Percentiles rank a stretch among this genome's conserved stretches.
Conservation (phyloP, 2,329 filamentous ascomycete genomes). For the Cercospora brassicicola region DNA sequence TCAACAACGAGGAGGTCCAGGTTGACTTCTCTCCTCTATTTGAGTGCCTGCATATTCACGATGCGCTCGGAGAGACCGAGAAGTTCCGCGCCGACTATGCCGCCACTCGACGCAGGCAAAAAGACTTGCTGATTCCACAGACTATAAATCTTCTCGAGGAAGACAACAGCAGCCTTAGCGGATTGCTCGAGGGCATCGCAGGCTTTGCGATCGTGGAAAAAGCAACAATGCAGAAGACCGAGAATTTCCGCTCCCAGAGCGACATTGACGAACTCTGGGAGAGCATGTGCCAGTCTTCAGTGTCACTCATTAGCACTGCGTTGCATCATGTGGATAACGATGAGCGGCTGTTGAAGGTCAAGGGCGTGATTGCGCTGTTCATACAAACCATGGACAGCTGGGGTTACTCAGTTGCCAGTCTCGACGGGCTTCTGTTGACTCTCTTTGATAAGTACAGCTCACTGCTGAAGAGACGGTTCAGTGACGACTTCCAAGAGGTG, state of each 20-base stretch:
- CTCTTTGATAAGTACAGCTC: slow-evolving; percentile 94
- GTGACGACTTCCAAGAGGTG: slow-evolving; percentile 91
- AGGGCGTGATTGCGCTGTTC: slow-evolving; percentile 87
- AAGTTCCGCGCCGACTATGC: slow-evolving; percentile 89
- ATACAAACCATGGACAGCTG: slow-evolving; percentile 98
- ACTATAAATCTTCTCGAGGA: slow-evolving; percentile 76
- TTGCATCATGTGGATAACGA: slow-evolving; percentile 80
- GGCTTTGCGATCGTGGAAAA: slow-evolving; percentile 97
- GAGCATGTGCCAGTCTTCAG: slow-evolving; percentile 88
- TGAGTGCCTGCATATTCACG: slow-evolving; percentile 93
- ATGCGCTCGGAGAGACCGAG: slow-evolving; percentile 87
- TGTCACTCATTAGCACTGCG: slow-evolving; percentile 76
- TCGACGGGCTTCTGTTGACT: slow-evolving; percentile 82
- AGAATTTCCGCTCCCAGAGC: slow-evolving; percentile 74
- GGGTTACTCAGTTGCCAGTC: slow-evolving; percentile 78
- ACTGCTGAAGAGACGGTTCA: slow-evolving; percentile 84
- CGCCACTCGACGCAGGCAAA: slow-evolving; percentile 85
- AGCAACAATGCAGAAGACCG: slow-evolving; percentile 83
- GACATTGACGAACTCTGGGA: slow-evolving; percentile 99
- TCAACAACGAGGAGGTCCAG: slow-evolving; percentile 92
- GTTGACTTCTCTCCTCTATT: slow-evolving; percentile 94
- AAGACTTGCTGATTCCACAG: slow-evolving; percentile 79
- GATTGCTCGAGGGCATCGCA: slow-evolving; percentile 85
- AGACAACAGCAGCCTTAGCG: slow-evolving; percentile 83
- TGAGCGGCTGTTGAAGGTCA: slow-evolving; percentile 88